Evolutionary conservation across 441 rosid species (phyloP).

Genomic region (Euphorbia schlechtendalii): DNA sequence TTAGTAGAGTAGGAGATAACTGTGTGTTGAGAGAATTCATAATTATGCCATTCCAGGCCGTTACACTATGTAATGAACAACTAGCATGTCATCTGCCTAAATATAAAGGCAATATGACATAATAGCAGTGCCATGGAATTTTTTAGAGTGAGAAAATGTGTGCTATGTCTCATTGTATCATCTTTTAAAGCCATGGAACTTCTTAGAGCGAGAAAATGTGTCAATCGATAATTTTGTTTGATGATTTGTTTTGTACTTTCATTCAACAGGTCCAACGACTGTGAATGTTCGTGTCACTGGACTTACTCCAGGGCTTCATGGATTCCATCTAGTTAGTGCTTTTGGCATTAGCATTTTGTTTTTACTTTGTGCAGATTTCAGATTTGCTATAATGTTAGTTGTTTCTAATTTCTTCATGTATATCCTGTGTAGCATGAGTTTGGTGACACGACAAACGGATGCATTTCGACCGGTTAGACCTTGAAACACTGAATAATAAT

Average conservation of each 20-base stretch:
- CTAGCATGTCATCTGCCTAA: too few relatives aligned
- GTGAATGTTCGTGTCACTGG: slow-evolving; percentile 79
- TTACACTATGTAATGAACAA: too few relatives aligned
- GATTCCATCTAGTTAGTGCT: slow-evolving; percentile 71
- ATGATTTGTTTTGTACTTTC: slow-evolving; percentile 16
- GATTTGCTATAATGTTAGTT: neutral
- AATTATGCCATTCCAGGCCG: too few relatives aligned
- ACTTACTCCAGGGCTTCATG: slow-evolving; percentile 84
- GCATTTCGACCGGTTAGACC: slow-evolving; percentile 75
- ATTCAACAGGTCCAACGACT: slow-evolving; percentile 64
- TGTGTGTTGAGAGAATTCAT: too few relatives aligned
- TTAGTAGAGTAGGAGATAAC: too few relatives aligned
- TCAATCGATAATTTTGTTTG: neutral
- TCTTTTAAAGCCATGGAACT: too few relatives aligned
- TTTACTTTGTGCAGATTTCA: slow-evolving; percentile 13
- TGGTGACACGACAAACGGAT: slow-evolving; percentile 96
- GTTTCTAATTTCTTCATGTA: slow-evolving; percentile 2
- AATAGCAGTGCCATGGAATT: too few relatives aligned
- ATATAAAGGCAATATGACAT: too few relatives aligned
- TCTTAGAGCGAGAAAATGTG: neutral
- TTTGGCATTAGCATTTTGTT: slow-evolving; percentile 14
- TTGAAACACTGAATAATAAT: slow-evolving; percentile 8
- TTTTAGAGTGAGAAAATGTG: too few relatives aligned
- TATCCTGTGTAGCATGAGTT: slow-evolving; percentile 59
- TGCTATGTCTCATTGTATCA: too few relatives aligned